Conservation (phyloP, 2,329 filamentous ascomycete genomes). For the Colletotrichum musae region DNA sequence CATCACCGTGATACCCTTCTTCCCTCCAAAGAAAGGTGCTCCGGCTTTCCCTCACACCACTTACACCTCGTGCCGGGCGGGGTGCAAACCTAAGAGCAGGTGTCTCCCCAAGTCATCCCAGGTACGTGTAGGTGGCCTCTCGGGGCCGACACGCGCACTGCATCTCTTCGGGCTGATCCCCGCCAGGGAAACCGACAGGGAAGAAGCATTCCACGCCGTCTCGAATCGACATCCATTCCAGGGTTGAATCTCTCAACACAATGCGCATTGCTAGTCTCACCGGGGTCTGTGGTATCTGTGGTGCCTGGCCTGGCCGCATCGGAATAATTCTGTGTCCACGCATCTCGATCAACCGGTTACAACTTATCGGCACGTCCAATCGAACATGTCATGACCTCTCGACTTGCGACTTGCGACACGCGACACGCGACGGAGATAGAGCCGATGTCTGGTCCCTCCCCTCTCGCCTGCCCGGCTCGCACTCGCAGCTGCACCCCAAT, state of each 20-base stretch:
- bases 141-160: slow-evolving; percentile 6
- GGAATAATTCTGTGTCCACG: slow-evolving; percentile 10
- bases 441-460: not conserved
- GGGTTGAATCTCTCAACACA: slow-evolving; percentile 33
- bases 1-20: slow-evolving; percentile 7
- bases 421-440: not conserved
- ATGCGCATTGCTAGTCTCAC: slow-evolving; percentile 37
- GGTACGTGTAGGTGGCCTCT: slow-evolving; percentile 17
- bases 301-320: slow-evolving; percentile 30
- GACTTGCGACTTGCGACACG: slow-evolving; percentile 30
- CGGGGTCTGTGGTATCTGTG: slow-evolving; percentile 16
- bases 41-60: slow-evolving; percentile 25
- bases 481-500: slow-evolving; percentile 35
- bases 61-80: slow-evolving; percentile 35
- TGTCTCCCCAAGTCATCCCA: not conserved
- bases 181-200: slow-evolving; percentile 29
- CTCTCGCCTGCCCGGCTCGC: slow-evolving; percentile 6
- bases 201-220: slow-evolving; percentile 38
- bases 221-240: slow-evolving; percentile 36
- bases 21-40: not conserved
- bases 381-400: slow-evolving; percentile 5
- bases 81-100: slow-evolving; percentile 32
- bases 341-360: slow-evolving; percentile 12
- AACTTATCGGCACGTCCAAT: not conserved
- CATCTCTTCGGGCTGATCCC: slow-evolving; percentile 33